Conservation (phyloP, 495 filamentous ascomycete species). For the Hypoxylon intermedium region DNA sequence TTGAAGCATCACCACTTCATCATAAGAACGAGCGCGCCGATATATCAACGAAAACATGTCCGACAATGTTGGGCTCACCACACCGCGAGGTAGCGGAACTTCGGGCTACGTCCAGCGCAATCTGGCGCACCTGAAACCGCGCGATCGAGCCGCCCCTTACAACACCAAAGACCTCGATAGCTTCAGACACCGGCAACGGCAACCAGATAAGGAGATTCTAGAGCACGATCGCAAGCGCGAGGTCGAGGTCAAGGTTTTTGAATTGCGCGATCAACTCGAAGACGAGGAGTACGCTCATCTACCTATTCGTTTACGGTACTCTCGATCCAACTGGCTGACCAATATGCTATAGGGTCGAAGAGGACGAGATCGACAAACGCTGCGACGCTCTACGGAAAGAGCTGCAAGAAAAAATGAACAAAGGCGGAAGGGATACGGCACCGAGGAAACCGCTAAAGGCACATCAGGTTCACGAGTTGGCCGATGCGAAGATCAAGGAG, state of each 20-base stretch:
- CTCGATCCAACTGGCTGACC: background rate
- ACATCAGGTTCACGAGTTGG: constrained; percentile 95
- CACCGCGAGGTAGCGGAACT: constrained; percentile 92
- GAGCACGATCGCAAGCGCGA: constrained; percentile 90
- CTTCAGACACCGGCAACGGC: constrained; percentile 73
- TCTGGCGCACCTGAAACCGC: constrained; percentile 82
- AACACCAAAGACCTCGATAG: constrained; percentile 64
- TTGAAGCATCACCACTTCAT: background rate
- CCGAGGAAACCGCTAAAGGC: constrained; percentile 71
- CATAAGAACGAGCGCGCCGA: background rate
- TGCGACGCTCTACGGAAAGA: constrained; percentile 70
- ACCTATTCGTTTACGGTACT: background rate
- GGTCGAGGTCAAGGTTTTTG: constrained; percentile 90
- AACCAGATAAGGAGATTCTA: constrained; percentile 89
- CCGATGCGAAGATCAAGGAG: constrained; percentile 95
- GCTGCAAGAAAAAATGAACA: constrained; percentile 61
- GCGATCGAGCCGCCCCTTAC: constrained; percentile 69
- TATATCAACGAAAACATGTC: constrained; percentile 67
- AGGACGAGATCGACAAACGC: constrained; percentile 78
- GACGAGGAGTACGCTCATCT: constrained; percentile 73
- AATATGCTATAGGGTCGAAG: constrained; percentile 62
- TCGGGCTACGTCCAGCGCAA: constrained; percentile 98
- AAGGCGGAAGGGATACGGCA: constrained; percentile 42
- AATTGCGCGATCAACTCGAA: constrained; percentile 86
- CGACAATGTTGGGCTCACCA: constrained; percentile 95